These are phyloP conservation scores for Globisporangium nodosum DNA, from an alignment of 352 stramenopile species.

Conservation along the genomic window DNA sequence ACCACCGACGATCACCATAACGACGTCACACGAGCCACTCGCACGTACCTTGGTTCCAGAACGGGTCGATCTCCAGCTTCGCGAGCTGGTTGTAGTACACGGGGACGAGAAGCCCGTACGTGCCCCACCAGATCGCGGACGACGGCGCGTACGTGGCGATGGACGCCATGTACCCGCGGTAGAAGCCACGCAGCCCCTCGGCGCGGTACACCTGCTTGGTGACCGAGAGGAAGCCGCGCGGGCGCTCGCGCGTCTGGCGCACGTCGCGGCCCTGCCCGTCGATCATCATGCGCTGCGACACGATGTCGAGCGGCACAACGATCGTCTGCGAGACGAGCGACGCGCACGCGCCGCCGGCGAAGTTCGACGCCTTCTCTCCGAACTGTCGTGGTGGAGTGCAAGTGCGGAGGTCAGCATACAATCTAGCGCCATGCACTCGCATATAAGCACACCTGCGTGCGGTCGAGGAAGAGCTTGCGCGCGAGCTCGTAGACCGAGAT, in stretches of 20 bases:
- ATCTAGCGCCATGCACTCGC: not conserved
- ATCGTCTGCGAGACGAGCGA: constrained; percentile 84
- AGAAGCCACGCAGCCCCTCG: constrained; percentile 76
- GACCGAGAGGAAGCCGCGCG: constrained; percentile 53
- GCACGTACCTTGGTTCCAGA: constrained; percentile 75
- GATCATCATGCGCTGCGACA: constrained; percentile 89
- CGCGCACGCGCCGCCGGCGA: constrained; percentile 64
- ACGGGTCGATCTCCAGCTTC: constrained; percentile 49
- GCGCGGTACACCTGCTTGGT: constrained; percentile 54
- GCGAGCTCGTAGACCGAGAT: constrained; percentile 86
- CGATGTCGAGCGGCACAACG: constrained; percentile 84
- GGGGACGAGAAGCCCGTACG: constrained; percentile 76
- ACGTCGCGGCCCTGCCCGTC: constrained; percentile 63
- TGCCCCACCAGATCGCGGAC: constrained; percentile 85
- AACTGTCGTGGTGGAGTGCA: constrained; percentile 12
- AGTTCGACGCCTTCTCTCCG: constrained; percentile 68
- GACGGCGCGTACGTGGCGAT: constrained; percentile 85
- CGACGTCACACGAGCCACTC: not conserved
- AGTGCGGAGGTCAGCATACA: not conserved
- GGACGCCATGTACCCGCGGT: constrained; percentile 76
- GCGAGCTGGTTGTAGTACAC: constrained; percentile 63
- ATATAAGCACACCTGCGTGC: constrained; percentile 28
- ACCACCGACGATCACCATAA: not conserved
- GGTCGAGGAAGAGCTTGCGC: constrained; percentile 59
- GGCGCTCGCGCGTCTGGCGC: constrained; percentile 48